Evolutionary conservation across 129 eudicot species (phyloP), one percentile per base, ranked within the genome.

Genomic region (Calendula officinalis): DNA sequence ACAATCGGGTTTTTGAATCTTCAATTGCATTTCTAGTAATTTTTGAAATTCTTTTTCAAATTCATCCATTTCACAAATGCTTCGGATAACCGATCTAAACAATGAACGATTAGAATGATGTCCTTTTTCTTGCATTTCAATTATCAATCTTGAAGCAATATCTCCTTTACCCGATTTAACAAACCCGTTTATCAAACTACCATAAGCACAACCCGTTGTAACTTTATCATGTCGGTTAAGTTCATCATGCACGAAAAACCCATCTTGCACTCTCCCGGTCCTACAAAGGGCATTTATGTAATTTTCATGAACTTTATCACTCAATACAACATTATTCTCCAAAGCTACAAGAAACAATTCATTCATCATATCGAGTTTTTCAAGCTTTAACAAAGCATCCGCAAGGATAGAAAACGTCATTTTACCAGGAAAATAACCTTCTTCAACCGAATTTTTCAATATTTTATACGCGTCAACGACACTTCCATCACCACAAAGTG

Each of bases 41-140:
- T 66, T 80, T 34, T 65, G 65, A 63, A 85, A 77, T 5, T 74
- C 74, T 40, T 66, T 67, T 45, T 85, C 90, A 9, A 84, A 53
- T 62, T 88, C 63, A 32, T 85, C 91, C 89, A 66, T 81, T n/a
- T 57, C 68, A 73, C 85, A 88, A 56, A 92, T 43, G 51, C 88
- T 57, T 17, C 27, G 50, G 47, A 85, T 64, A 34, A 92, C 96
- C 7, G 52, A 56, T 36, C 69, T 75, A 39, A 68, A 72, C 70
- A 88, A 44, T 44, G 1, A 8, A 11, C 75, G 71, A 34, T 40
- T 43, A 2, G 95, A 82, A 7, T 37, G 46, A 56, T 74, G 80
- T 60, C 95, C 95, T 44, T 72, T 92, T 71, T 83, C 86, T 83
- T 92, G 91, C 98, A 92, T 92, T 59, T 88, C 91, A 22, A 85